phyloP scores from a whole-genome alignment of 441 rosid species.

The Adansonia grandidieri region DNA sequence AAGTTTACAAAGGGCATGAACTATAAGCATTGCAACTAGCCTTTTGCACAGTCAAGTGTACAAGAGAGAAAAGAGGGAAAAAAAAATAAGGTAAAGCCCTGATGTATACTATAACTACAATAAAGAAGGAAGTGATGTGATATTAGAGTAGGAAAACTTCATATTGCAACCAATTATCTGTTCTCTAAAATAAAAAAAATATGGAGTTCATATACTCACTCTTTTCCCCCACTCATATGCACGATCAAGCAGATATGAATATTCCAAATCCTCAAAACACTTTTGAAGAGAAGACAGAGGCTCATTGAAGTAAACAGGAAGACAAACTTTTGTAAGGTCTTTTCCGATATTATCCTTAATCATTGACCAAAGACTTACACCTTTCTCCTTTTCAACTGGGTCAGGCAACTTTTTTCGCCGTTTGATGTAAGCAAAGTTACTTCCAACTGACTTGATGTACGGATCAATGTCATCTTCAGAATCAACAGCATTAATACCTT shows the following conservation, averaged over 20 bases:
- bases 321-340: slow-evolving; percentile 93
- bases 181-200: slow-evolving; percentile 7
- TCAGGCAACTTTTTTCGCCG: slow-evolving; percentile 84
- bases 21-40: slow-evolving; percentile 16
- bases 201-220: slow-evolving; percentile 42
- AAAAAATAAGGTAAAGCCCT: neutral
- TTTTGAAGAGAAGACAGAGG: slow-evolving; percentile 87
- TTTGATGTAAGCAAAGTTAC: slow-evolving; percentile 55
- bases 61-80: neutral
- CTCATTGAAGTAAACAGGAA: slow-evolving; percentile 92
- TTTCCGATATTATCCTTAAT: slow-evolving; percentile 93
- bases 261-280: slow-evolving; percentile 85
- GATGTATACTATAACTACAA: neutral
- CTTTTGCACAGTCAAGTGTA: slow-evolving; percentile 1
- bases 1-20: slow-evolving; percentile 6
- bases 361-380: slow-evolving; percentile 93
- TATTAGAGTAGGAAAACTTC: neutral
- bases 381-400: slow-evolving; percentile 77
- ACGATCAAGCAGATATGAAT: slow-evolving; percentile 75
- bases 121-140: neutral
- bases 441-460: slow-evolving; percentile 57
- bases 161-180: neutral
- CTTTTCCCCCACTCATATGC: slow-evolving; percentile 82
- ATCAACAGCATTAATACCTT: slow-evolving; percentile 42
- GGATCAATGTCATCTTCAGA: slow-evolving; percentile 63